Evolutionary conservation across 345 rosid genomes (phyloP), one percentile per base, ranked within the genome.

Genomic region (Excoecaria cochinchinensis): DNA sequence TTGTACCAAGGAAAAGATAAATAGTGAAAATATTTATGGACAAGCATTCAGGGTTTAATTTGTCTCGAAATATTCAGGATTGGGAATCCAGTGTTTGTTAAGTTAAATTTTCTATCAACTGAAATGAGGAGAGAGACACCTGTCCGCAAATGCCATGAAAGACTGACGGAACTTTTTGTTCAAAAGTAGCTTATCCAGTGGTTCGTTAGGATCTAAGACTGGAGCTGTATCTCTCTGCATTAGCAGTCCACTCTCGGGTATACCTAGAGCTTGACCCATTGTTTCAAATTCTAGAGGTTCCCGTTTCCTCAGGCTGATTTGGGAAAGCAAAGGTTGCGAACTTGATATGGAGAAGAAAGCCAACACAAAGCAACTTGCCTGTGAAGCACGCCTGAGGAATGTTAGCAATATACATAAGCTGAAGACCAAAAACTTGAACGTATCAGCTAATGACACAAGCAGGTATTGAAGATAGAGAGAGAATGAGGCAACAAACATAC

Each of bases 241-340:
- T 17, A 94, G 78, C 46, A 90, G 77, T 76, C 97, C 97, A 13
- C 97, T 94, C 69, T 92, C 97, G 1, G 89, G 94, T 79, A 94
- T 94, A 70, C 98, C 93, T 53, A 94, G 83, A 79, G 98, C 97
- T 81, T 85, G 85, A 47, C 94, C 92, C 97, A 94, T 92, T 59
- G 94, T 84, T 71, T 84, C 89, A 75, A 86, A 92, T 75, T 81
- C 86, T 76, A 61, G 68, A 61, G 87, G 86, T 67, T 89, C 92
- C 76, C 88, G 87, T 87, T 75, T 89, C 77, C 89, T 89, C 78
- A 94, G 74, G 82, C 97, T 90, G 81, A 94, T 90, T 87, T 90
- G 97, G 1, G 97, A 86, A 64, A 90, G 87, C 61, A 94, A 87
- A 64, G 98, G 97, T 77, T 92, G 90, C 4, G 93, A 89, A 75